These are phyloP conservation scores for Stropharia rugosoannulata DNA, from an alignment of 768 basidiomycete genomes.

Conservation along the genomic window DNA sequence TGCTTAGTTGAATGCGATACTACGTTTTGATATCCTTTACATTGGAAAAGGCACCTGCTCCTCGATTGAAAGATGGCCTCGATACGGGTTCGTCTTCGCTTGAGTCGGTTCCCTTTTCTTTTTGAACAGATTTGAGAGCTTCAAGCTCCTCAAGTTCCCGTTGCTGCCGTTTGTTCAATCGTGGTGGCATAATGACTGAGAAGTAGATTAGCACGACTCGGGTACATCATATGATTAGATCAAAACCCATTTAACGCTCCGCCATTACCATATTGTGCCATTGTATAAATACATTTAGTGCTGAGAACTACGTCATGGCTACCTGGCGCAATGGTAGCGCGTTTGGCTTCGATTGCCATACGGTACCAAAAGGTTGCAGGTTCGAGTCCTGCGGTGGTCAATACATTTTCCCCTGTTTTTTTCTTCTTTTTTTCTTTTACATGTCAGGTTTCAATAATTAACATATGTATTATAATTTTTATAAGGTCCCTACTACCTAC, in stretches of 20 bases:
- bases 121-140: constrained; percentile 36
- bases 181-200: constrained; percentile 48
- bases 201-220: no score
- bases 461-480: no score
- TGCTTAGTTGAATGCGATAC: constrained; percentile 1
- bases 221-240: no score
- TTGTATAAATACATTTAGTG: no score
- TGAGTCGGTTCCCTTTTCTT: constrained; percentile 20
- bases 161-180: constrained; percentile 84
- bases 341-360: constrained; percentile 84
- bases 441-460: no score
- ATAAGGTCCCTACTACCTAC: no score
- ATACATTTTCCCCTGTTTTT: no score
- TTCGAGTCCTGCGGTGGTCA: constrained; percentile 96
- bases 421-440: no score
- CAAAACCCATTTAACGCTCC: no score
- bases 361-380: constrained; percentile 92
- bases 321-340: constrained; percentile 95
- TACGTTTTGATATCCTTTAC: constrained; percentile 28
- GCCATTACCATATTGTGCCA: no score
- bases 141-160: constrained; percentile 81
- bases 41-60: constrained; percentile 40
- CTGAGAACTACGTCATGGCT: constrained; percentile 33
- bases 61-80: constrained; percentile 11
- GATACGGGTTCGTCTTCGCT: constrained; percentile 36